Percentiles rank a stretch among this genome's conserved stretches.
Evolutionary conservation across 371 early-diverging fungal species (phyloP).

Genomic region (Actinomortierella ambigua): DNA sequence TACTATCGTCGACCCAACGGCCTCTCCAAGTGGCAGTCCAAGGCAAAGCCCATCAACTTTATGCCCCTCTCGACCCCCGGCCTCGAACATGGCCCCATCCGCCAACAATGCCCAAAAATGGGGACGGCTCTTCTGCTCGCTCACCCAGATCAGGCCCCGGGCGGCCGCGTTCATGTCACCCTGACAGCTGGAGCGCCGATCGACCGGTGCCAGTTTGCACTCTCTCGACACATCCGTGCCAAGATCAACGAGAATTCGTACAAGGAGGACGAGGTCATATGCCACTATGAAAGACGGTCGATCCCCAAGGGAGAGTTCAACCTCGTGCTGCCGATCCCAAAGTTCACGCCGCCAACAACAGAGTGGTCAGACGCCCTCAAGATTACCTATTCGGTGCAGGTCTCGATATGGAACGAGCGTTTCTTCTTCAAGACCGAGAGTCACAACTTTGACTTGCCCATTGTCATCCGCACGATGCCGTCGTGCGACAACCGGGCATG

Average conservation of each 20-base stretch:
- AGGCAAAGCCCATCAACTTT: slow-evolving; percentile 44
- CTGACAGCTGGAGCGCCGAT: slow-evolving; percentile 42
- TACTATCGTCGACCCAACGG: slow-evolving; percentile 45
- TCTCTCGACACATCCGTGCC: slow-evolving; percentile 44
- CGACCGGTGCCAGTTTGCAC: slow-evolving; percentile 42
- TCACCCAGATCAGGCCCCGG: slow-evolving; percentile 38
- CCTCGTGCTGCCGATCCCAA: slow-evolving; percentile 38
- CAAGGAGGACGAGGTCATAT: slow-evolving; percentile 44
- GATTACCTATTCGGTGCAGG: slow-evolving; percentile 46
- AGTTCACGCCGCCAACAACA: slow-evolving; percentile 38
- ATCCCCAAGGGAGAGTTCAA: slow-evolving; percentile 42
- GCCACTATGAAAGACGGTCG: slow-evolving; percentile 40
- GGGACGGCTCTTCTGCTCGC: slow-evolving; percentile 39
- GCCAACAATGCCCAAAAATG: slow-evolving; percentile 42
- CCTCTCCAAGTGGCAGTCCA: slow-evolving; percentile 46
- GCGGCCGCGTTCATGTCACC: slow-evolving; percentile 39
- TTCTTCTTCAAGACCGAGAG: slow-evolving; percentile 47
- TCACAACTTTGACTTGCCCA: slow-evolving; percentile 42
- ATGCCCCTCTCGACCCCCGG: slow-evolving; percentile 44
- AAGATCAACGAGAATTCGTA: slow-evolving; percentile 41
- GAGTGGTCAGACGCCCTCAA: slow-evolving; percentile 40
- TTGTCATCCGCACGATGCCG: slow-evolving; percentile 37
- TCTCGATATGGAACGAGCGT: slow-evolving; percentile 46
- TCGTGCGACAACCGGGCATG: slow-evolving; percentile 43
- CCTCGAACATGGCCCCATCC: slow-evolving; percentile 41